Base-by-base conservation (phyloP, 306 rosid species). In the Cicer chorassanicum region DNA sequence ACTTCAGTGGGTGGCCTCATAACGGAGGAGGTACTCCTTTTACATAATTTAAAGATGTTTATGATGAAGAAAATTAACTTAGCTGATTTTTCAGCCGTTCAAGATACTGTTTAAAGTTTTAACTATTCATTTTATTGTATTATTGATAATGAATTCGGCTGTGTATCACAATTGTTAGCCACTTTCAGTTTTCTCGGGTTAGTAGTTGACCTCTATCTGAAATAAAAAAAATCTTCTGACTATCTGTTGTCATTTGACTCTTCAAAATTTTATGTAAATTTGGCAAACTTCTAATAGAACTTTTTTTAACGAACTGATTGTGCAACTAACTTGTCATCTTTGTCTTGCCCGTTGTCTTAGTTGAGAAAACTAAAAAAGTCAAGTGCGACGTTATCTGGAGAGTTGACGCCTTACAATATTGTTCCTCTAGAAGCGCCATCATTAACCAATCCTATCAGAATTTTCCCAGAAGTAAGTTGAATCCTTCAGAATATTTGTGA, bases 381-480 rank as follows among this genome's bases (percentile, higher is more conserved):
- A 2, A 87, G 85, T 46, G 78, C 78, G 8, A 75, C 92, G 13
- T 83, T 89, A 68, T 77, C 97, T 21, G 97, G 83, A 65, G 97
- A 87, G 77, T 88, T 94, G 81, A 79, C 70, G 38, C 88, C 97
- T 65, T 94, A 92, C 89, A 94, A 94, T 81, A 91, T 94, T 84
- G 91, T 91, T 41, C 98, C 97, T 48, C 71, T 92, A 80, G 95
- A 92, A 44, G 93, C 95, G 7, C 89, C 87, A 0, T 86, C 93
- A 55, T 65, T 94, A 56, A 86, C 95, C 74, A 94, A 86, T 88
- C 95, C 92, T 65, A 94, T 94, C 85, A 89, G 96, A 84, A 57
- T 84, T 73, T 94, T 94, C 80, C 97, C 97, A 1, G 98, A 94
- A 78, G 98, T 94, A 90, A 86, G 93, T 85, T 55, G 84, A 70